Evolutionary conservation across 176 grass and related monocot genomes (phyloP).

Genomic region (Zoysia japonica): DNA sequence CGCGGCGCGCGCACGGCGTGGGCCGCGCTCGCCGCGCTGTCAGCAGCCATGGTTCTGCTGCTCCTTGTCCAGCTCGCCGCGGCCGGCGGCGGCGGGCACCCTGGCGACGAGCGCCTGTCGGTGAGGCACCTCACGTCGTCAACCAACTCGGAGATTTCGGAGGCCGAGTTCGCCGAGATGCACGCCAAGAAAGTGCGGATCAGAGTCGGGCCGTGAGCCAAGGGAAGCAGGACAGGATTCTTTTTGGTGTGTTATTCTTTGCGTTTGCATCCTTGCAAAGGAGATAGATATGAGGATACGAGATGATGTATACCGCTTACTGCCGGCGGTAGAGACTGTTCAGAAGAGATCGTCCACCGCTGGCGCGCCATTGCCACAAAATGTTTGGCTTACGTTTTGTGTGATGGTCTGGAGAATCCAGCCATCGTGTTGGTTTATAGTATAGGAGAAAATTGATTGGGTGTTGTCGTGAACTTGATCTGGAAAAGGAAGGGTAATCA

Average conservation of each 20-base stretch:
- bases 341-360: slow-evolving; percentile 56
- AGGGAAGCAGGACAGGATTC: neutral
- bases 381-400: slow-evolving; percentile 16
- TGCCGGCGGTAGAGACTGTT: slow-evolving; percentile 44
- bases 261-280: neutral
- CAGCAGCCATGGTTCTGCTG: slow-evolving; percentile 42
- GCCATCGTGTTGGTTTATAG: neutral
- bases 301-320: slow-evolving; percentile 27
- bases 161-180: slow-evolving; percentile 45
- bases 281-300: neutral
- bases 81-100: neutral
- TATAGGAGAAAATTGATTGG: neutral
- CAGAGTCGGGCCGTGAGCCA: slow-evolving; percentile 8
- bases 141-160: slow-evolving; percentile 53
- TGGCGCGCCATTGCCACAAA: slow-evolving; percentile 10
- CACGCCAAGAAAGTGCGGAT: slow-evolving; percentile 45
- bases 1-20: slow-evolving; percentile 50
- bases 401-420: slow-evolving; percentile 49
- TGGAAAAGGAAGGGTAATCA: neutral
- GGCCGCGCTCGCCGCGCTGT: slow-evolving; percentile 49
- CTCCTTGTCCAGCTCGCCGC: slow-evolving; percentile 14
- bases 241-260: slow-evolving; percentile 27
- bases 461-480: slow-evolving; percentile 27
- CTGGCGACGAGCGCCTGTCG: slow-evolving; percentile 43
- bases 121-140: slow-evolving; percentile 56